A percentile compares a stretch with the other conserved stretches of the same genome.
phyloP scores from a whole-genome alignment of 2,329 filamentous ascomycete genomes.

The Bisporella sp. region DNA sequence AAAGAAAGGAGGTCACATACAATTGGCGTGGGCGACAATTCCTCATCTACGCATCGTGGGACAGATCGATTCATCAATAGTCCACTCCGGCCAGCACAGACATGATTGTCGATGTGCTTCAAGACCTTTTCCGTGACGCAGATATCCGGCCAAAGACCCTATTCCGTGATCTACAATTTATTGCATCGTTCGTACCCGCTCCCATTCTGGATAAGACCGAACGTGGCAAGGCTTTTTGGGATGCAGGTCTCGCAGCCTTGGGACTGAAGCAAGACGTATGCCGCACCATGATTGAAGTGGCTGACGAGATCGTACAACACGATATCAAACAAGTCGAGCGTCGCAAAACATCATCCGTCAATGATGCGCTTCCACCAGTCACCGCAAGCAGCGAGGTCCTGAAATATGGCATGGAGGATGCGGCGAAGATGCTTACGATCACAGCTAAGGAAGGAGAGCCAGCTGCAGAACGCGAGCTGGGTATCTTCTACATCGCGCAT shows the following conservation, averaged over 20 bases:
- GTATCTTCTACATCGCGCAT: conserved; percentile 86
- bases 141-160: conserved; percentile 70
- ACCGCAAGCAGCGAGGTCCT: conserved; percentile 36
- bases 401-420: conserved; percentile 69
- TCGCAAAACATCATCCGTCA: conserved; percentile 35
- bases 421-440: conserved; percentile 84
- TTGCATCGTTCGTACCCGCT: conserved; percentile 58
- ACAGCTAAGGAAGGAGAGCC: conserved; percentile 88
- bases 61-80: conserved; percentile 72
- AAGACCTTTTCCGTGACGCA: conserved; percentile 59
- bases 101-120: conserved; percentile 57
- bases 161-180: conserved; percentile 75
- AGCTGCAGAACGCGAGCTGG: conserved; percentile 85
- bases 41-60: conserved; percentile 61
- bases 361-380: conserved; percentile 12
- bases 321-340: conserved; percentile 44
- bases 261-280: conserved; percentile 78
- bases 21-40: conserved; percentile 41
- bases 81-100: conserved; percentile 30
- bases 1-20: conserved; percentile 60
- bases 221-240: conserved; percentile 68
- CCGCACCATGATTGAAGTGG: conserved; percentile 59
- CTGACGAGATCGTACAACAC: conserved; percentile 60
- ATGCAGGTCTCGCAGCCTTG: conserved; percentile 82
- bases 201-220: conserved; percentile 55